A percentile compares a stretch with the other conserved stretches of the same genome.
phyloP scores from a whole-genome alignment of 176 grass and related monocot genomes.

The Musa itinerans region DNA sequence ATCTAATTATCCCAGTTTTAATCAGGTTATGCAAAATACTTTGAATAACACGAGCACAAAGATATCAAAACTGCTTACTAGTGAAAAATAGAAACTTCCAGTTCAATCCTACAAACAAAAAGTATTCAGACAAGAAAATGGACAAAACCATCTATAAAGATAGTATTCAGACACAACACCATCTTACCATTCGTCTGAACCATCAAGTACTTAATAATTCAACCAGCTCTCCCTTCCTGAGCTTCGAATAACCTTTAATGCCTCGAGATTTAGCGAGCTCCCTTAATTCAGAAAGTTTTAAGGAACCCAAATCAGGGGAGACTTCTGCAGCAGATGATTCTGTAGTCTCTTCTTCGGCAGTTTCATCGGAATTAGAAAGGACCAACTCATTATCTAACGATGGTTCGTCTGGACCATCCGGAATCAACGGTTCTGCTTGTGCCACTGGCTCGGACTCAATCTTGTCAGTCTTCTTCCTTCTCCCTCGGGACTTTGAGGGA shows the following conservation, averaged over 20 bases:
- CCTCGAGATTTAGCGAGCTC: slow-evolving; percentile 62
- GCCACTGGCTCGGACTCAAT: slow-evolving; percentile 24
- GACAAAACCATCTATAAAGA: neutral
- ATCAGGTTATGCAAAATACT: neutral
- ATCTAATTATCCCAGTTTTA: neutral
- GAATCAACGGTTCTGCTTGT: slow-evolving; percentile 19
- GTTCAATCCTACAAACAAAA: neutral
- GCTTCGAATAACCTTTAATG: slow-evolving; percentile 64
- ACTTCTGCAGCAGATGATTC: slow-evolving; percentile 14
- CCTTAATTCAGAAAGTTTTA: slow-evolving; percentile 53
- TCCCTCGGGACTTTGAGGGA: slow-evolving; percentile 9
- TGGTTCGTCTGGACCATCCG: slow-evolving; percentile 25
- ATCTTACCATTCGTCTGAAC: neutral
- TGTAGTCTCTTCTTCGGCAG: neutral
- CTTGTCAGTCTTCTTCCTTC: slow-evolving; percentile 26
- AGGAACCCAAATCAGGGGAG: slow-evolving; percentile 34
- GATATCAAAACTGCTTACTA: neutral
- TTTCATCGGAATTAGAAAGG: slow-evolving; percentile 1
- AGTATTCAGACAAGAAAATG: neutral
- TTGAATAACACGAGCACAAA: neutral
- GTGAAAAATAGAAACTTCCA: neutral
- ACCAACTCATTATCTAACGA: slow-evolving; percentile 32
- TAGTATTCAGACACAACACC: neutral
- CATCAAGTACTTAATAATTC: slow-evolving; percentile 35
- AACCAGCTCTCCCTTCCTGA: slow-evolving; percentile 58